Evolutionary conservation across 2,329 filamentous ascomycete genomes (phyloP).

Genomic region (Colletotrichum liriopes): DNA sequence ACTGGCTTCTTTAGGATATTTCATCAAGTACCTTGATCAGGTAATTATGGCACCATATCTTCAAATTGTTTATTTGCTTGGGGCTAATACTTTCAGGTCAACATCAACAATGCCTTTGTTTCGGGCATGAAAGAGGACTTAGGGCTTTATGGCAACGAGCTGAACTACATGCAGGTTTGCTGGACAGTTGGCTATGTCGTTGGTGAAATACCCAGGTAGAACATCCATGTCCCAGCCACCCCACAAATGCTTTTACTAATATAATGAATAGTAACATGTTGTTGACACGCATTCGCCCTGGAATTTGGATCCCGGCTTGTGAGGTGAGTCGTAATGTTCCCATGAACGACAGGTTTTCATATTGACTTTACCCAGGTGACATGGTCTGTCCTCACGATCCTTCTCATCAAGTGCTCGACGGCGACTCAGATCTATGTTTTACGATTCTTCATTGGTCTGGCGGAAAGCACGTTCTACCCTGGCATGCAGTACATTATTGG

Average conservation of each 20-base stretch:
- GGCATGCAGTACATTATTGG: slow-evolving; percentile 62
- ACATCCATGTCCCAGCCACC: not conserved
- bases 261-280: slow-evolving; percentile 50
- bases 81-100: slow-evolving; percentile 45
- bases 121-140: slow-evolving; percentile 48
- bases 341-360: not conserved
- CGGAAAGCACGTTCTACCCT: slow-evolving; percentile 58
- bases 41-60: not conserved
- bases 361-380: slow-evolving; percentile 32
- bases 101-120: slow-evolving; percentile 55
- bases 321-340: slow-evolving; percentile 40
- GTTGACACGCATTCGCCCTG: slow-evolving; percentile 50
- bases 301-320: slow-evolving; percentile 49
- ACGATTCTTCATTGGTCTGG: slow-evolving; percentile 61
- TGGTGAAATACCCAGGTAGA: slow-evolving; percentile 47
- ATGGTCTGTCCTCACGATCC: slow-evolving; percentile 30
- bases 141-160: slow-evolving; percentile 46
- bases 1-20: slow-evolving; percentile 50
- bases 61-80: not conserved
- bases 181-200: slow-evolving; percentile 47
- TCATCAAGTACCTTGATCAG: slow-evolving; percentile 46
- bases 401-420: slow-evolving; percentile 11
- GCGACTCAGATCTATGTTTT: slow-evolving; percentile 56
- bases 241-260: slow-evolving; percentile 37
- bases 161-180: slow-evolving; percentile 48